These are phyloP conservation scores for Lepiota brunneoincarnata DNA, from an alignment of 768 basidiomycete species.

Conservation along the genomic window DNA sequence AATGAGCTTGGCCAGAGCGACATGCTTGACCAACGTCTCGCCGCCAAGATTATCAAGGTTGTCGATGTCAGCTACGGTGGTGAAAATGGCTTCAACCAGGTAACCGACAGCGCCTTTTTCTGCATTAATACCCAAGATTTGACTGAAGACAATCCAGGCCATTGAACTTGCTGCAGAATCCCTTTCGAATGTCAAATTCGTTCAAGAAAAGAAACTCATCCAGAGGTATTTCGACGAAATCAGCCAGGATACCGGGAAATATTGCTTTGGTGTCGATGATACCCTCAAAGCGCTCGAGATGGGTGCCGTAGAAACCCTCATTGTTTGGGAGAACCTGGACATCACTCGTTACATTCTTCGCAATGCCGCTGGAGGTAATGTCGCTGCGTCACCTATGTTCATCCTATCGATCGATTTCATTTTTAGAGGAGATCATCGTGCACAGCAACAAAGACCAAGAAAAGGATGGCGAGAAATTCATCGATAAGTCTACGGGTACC, in stretches of 20 bases:
- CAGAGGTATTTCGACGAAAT: conserved; percentile 99
- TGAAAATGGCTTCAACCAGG: conserved; percentile 99
- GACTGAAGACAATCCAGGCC: conserved; percentile 48
- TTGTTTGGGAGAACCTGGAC: conserved; percentile 98
- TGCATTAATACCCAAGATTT: not conserved
- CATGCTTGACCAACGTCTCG: conserved; percentile 90
- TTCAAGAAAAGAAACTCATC: conserved; percentile 97
- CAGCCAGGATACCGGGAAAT: conserved; percentile 93
- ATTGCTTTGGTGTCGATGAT: conserved; percentile 97
- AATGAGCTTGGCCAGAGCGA: conserved; percentile 95
- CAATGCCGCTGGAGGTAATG: conserved; percentile 85
- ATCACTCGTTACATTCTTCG: conserved; percentile 84
- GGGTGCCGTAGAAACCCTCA: conserved; percentile 93
- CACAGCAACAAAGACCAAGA: conserved; percentile 81
- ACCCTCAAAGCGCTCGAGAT: conserved; percentile 95
- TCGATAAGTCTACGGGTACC: conserved; percentile 89
- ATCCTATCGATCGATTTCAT: not conserved
- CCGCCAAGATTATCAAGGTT: conserved; percentile 92
- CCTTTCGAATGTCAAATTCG: conserved; percentile 97
- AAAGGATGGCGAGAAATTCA: conserved; percentile 92
- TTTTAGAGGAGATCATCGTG: conserved; percentile 76
- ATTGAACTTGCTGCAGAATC: conserved; percentile 97
- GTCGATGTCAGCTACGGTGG: conserved; percentile 99
- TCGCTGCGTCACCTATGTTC: not conserved
- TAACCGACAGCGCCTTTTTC: conserved; percentile 30